A percentile compares a stretch with the other conserved stretches of the same genome.
These are phyloP conservation scores for Chlorella sp. DNA, from an alignment of 139 green algal species.

Conservation along the genomic window DNA sequence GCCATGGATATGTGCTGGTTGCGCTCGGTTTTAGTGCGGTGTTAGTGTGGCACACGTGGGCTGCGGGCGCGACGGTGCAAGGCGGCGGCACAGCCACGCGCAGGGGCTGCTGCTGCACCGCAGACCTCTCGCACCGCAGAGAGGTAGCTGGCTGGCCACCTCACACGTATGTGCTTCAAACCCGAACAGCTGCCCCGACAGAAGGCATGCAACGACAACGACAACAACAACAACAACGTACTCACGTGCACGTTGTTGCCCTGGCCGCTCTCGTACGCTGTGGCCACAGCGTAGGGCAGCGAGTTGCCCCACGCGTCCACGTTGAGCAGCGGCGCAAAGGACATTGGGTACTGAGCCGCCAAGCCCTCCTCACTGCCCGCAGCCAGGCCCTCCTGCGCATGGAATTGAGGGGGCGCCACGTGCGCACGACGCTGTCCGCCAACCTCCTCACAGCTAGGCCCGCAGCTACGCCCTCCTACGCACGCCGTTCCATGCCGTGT, in stretches of 20 bases:
- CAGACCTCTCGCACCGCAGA: too few species aligned
- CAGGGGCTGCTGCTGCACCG: background rate
- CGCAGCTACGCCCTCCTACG: too few species aligned
- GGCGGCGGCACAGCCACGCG: background rate
- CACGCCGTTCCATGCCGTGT: too few species aligned
- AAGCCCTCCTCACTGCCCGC: constrained; percentile 2
- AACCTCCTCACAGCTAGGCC: too few species aligned
- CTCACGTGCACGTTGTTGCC: background rate
- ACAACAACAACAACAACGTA: too few species aligned
- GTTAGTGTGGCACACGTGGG: background rate
- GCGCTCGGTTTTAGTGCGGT: background rate
- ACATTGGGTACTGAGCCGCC: too few species aligned
- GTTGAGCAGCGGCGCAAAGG: background rate
- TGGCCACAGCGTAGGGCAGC: background rate
- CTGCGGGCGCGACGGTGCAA: background rate
- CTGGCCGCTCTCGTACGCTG: background rate
- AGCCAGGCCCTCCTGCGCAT: constrained; percentile 1
- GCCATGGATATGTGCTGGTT: background rate
- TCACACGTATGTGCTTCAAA: background rate
- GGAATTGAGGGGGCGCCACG: too few species aligned
- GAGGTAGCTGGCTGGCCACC: background rate
- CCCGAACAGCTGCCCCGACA: background rate
- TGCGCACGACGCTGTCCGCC: too few species aligned
- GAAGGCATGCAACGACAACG: too few species aligned
- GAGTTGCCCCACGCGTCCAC: background rate